Conservation (phyloP, 192 early-diverging fungal species). For the Linnemannia exigua region DNA sequence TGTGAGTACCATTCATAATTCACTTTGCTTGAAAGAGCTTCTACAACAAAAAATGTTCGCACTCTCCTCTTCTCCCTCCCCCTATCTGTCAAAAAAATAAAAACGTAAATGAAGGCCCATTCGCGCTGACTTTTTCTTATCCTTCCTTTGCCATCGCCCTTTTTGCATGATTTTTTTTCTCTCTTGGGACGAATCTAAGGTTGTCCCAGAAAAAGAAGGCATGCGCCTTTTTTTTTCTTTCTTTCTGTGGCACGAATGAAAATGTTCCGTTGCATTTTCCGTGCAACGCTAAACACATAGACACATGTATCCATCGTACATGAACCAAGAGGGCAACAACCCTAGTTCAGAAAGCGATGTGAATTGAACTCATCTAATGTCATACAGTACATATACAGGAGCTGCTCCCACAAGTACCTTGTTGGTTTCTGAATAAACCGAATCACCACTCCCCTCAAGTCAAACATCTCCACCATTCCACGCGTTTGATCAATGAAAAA, state of each 20-base stretch:
- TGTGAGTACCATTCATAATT: neutral
- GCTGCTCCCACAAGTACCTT: too few species aligned
- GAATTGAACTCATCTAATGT: too few species aligned
- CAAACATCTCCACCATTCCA: too few species aligned
- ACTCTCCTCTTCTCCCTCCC: neutral
- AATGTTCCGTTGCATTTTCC: neutral
- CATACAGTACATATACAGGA: too few species aligned
- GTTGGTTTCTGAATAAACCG: too few species aligned
- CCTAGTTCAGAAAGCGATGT: too few species aligned
- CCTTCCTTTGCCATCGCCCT: too few species aligned
- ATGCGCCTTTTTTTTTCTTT: neutral
- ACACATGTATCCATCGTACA: too few species aligned
- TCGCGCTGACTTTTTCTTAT: neutral
- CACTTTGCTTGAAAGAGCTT: neutral
- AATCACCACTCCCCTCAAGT: too few species aligned
- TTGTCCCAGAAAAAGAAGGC: neutral
- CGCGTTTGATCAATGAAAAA: too few species aligned
- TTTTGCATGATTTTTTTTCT: neutral
- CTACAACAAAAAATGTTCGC: neutral
- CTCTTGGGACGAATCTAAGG: neutral
- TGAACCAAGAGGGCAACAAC: too few species aligned
- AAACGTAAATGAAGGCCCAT: neutral
- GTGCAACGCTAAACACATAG: neutral
- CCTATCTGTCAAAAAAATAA: constrained; percentile 8
- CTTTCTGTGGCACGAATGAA: neutral